phyloP scores from a whole-genome alignment of 768 basidiomycete species.

The Trametes gibbosa region DNA sequence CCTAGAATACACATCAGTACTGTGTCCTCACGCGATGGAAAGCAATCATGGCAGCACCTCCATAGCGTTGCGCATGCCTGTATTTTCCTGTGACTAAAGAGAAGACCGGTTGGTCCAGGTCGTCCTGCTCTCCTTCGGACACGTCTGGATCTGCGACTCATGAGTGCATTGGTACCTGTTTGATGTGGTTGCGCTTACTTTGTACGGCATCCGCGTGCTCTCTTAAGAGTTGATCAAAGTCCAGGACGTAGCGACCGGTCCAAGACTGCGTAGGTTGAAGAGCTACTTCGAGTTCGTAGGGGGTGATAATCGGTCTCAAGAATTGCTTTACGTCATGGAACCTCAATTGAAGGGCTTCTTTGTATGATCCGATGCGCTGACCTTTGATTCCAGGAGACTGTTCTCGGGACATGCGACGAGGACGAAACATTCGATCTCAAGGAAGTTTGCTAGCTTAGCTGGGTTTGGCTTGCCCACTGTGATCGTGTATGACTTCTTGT shows the following conservation, averaged over 20 bases:
- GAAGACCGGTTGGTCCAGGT: conserved; percentile 75
- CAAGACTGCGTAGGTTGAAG: conserved; percentile 66
- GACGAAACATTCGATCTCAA: conserved; percentile 95
- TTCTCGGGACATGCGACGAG: conserved; percentile 95
- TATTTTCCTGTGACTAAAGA: conserved; percentile 87
- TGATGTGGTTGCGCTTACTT: background rate
- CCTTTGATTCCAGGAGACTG: conserved; percentile 74
- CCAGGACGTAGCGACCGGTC: conserved; percentile 77
- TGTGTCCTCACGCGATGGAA: background rate
- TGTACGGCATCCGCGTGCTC: conserved; percentile 27
- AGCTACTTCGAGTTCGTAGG: conserved; percentile 85
- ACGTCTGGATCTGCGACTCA: background rate
- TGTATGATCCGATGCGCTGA: too few relatives aligned
- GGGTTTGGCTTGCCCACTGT: conserved; percentile 95
- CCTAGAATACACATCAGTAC: background rate
- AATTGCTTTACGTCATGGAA: conserved; percentile 61
- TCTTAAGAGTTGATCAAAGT: conserved; percentile 62
- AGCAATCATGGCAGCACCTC: conserved; percentile 30
- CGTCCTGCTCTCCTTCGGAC: conserved; percentile 36
- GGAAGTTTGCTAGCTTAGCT: conserved; percentile 91
- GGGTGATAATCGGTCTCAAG: conserved; percentile 86
- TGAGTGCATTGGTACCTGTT: conserved; percentile 4
- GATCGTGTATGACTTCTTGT: conserved; percentile 93
- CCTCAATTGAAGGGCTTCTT: too few relatives aligned
- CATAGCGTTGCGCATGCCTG: conserved; percentile 70